These are phyloP conservation scores for Epichloe scottii DNA, from an alignment of 2,329 filamentous ascomycete genomes.

Conservation along the genomic window DNA sequence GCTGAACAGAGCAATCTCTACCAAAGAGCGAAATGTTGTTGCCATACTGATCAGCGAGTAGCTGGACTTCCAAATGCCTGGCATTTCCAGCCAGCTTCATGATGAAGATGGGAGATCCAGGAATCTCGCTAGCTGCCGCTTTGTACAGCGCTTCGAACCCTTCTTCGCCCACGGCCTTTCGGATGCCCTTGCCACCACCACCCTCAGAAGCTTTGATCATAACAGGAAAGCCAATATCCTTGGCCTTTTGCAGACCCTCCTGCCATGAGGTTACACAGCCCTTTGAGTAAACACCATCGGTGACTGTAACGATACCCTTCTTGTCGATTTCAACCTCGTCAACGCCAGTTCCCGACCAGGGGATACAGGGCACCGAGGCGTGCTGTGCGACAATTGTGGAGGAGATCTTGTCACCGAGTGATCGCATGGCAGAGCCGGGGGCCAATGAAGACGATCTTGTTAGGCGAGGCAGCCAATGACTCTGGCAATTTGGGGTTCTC, in stretches of 20 bases:
- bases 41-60: conserved; percentile 96
- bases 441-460: conserved; percentile 98
- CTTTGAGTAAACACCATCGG: conserved; percentile 72
- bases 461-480: conserved; percentile 85
- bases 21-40: conserved; percentile 99
- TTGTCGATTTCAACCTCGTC: conserved; percentile 66
- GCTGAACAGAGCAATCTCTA: conserved; percentile 96
- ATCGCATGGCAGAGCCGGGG: conserved; percentile 98
- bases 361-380: conserved; percentile 89
- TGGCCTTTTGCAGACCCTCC: conserved; percentile 78
- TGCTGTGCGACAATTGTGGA: conserved; percentile 99
- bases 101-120: conserved; percentile 98
- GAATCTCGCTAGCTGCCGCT: conserved; percentile 92
- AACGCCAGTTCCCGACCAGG: conserved; percentile 96
- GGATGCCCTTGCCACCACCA: conserved; percentile 97
- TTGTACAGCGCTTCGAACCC: conserved; percentile 83
- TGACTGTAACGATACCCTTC: conserved; percentile 82
- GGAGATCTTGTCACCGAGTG: conserved; percentile 97
- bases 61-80: conserved; percentile 90
- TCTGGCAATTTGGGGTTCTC: conserved; percentile 98
- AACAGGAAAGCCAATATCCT: conserved; percentile 91
- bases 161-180: conserved; percentile 78
- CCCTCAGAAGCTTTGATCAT: conserved; percentile 99
- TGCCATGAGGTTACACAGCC: conserved; percentile 84
- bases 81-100: conserved; percentile 99